Evolutionary conservation across 2,329 filamentous ascomycete genomes (phyloP), one percentile per base, ranked within the genome.

Genomic region (Colletotrichum kahawae): DNA sequence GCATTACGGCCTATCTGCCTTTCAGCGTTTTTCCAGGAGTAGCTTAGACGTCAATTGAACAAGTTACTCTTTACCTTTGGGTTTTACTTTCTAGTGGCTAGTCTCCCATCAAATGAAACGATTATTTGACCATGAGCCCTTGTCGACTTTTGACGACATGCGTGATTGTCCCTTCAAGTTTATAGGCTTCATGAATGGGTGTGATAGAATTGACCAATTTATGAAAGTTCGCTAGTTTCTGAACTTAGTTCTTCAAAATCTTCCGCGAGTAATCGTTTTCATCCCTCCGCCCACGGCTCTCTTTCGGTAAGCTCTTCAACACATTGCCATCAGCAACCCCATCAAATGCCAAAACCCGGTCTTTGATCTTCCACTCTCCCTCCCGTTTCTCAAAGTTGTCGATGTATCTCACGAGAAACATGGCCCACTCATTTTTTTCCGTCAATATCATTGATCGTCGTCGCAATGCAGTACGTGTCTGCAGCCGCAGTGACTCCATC

Each of bases 1-100:
- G 56, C n/a, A 62, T 34, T 34, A 33, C 57, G 31, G 57, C 57
- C 31, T 21, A 24, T 36, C 57, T 62, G 57, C 57, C 57, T 36
- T 62, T 24, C 31, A 62, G 18, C 13, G 31, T 21, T 33, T 62
- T 36, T 16, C 7, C 14, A 36, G 14, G 13, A 33, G 57, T 21
- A 62, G 57, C 31, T 21, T 36, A 62, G 31, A 62, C 6, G 21
- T 62, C 29, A 36, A 62, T 62, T 56, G 31, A 62, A 24, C 29
- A 24, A 33, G 57, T 36, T 62, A 34, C 56, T 33, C 33, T 21
- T 51, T 51, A 51, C 2, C 6, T 51, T 13, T 21, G n/a, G 5
- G 1, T 51, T 51, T 7, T 51, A 4, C 43, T 7, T 21, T 51
- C 43, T 51, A 51, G 43, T 7, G 43, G 43, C n/a, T 51, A 51